Evolutionary conservation across 108 stramenopile species (phyloP).

Genomic region (Nitzschia sp.): DNA sequence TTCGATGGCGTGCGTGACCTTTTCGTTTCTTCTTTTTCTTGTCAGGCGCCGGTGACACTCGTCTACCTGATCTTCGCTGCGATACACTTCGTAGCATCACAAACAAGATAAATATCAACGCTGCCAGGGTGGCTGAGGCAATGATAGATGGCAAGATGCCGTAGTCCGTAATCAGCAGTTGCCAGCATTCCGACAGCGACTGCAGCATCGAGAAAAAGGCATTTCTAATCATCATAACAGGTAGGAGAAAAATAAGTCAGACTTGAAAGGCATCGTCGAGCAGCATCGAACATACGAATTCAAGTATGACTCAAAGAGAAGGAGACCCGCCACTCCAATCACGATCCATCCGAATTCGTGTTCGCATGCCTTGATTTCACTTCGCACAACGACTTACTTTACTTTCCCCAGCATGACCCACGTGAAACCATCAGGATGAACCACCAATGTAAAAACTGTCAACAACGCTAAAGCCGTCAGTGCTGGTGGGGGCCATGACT

Average conservation of each 20-base stretch:
- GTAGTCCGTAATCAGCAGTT: conserved; percentile 46
- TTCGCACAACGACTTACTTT: conserved; percentile 48
- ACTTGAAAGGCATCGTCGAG: too few species aligned
- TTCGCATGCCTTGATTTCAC: too few species aligned
- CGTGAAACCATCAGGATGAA: conserved; percentile 75
- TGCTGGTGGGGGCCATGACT: conserved; percentile 60
- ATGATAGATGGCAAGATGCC: conserved; percentile 52
- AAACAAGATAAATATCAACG: conserved; percentile 43
- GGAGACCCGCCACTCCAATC: too few species aligned
- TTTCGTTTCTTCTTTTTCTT: conserved; percentile 49
- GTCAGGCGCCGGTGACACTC: background rate
- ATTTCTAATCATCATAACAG: conserved; percentile 19
- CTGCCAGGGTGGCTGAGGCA: conserved; percentile 33
- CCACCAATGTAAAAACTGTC: conserved; percentile 58
- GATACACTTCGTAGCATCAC: conserved; percentile 43
- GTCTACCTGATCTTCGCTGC: conserved; percentile 3
- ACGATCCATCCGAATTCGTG: too few species aligned
- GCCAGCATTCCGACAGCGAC: conserved; percentile 30
- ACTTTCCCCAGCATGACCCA: conserved; percentile 69
- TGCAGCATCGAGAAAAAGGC: conserved; percentile 26
- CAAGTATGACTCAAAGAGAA: background rate
- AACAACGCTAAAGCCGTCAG: conserved; percentile 54
- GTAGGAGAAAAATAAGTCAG: conserved; percentile 7
- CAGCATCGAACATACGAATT: too few species aligned
- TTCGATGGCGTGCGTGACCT: conserved; percentile 15